Percentiles rank a stretch among this genome's conserved stretches.
Evolutionary conservation across 768 basidiomycete genomes (phyloP).

Genomic region (Antrodiella citrinella): DNA sequence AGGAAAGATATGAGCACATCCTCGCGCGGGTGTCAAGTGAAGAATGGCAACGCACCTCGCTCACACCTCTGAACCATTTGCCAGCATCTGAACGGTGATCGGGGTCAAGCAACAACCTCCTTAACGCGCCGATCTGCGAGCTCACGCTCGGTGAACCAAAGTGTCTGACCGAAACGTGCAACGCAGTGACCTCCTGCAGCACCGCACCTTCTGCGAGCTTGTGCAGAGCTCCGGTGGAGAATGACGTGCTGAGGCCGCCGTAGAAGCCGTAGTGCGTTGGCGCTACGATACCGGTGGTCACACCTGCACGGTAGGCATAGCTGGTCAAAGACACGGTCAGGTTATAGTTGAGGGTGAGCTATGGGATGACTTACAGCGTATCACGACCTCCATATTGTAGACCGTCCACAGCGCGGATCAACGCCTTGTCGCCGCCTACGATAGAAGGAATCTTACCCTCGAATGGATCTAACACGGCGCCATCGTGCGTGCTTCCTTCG

Average conservation of each 20-base stretch:
- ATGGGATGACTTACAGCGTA: conserved; percentile 20
- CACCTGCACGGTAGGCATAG: conserved; percentile 39
- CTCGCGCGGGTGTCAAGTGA: conserved; percentile 1
- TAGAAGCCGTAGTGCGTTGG: conserved; percentile 27
- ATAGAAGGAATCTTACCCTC: conserved; percentile 31
- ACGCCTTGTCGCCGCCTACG: conserved; percentile 31
- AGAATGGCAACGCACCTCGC: conserved; percentile 14
- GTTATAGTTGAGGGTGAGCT: no score
- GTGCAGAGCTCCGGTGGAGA: conserved; percentile 32
- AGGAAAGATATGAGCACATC: neutral
- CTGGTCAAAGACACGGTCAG: conserved; percentile 17
- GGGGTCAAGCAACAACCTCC: conserved; percentile 46
- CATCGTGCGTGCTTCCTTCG: conserved; percentile 58
- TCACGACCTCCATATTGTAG: conserved; percentile 37
- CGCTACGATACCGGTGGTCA: conserved; percentile 33
- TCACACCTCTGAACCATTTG: conserved; percentile 26
- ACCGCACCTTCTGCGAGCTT: conserved; percentile 35
- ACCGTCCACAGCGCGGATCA: conserved; percentile 59
- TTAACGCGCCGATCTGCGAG: conserved; percentile 68
- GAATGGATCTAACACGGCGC: conserved; percentile 43
- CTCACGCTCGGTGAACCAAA: conserved; percentile 55
- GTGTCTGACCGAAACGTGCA: conserved; percentile 34
- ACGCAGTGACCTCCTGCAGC: conserved; percentile 29
- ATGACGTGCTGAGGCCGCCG: conserved; percentile 33
- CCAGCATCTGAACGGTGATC: conserved; percentile 12